Conservation (phyloP, 2,329 filamentous ascomycete species). For the Blastomyces gilchristii region DNA sequence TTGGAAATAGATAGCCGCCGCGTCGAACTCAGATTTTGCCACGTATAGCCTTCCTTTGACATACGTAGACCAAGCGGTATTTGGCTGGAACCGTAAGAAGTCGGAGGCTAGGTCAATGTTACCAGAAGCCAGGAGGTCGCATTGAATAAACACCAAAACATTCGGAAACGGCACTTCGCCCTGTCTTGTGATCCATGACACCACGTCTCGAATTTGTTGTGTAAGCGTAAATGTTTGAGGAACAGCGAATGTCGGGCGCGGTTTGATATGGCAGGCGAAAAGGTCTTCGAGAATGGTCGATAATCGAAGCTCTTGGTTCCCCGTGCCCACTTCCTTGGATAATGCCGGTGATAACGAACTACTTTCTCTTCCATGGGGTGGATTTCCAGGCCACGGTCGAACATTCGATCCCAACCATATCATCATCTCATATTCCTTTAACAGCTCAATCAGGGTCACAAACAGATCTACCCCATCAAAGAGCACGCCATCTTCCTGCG, state of each 20-base stretch:
- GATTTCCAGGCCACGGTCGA: conserved; percentile 26
- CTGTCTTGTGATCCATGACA: conserved; percentile 41
- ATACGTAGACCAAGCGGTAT: conserved; percentile 56
- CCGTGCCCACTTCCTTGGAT: conserved; percentile 10
- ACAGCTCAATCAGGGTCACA: conserved; percentile 55
- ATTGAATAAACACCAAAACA: conserved; percentile 56
- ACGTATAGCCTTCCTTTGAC: conserved; percentile 73
- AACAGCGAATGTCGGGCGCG: conserved; percentile 30
- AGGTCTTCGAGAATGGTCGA: conserved; percentile 36
- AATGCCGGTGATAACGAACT: conserved; percentile 23
- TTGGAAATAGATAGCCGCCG: conserved; percentile 66
- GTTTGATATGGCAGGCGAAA: conserved; percentile 36
- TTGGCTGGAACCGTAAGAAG: conserved; percentile 55
- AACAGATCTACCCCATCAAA: conserved; percentile 52
- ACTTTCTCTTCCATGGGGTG: conserved; percentile 14
- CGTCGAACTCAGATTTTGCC: conserved; percentile 59
- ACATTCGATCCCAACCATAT: conserved; percentile 50
- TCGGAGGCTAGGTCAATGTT: conserved; percentile 55
- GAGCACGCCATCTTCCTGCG: conserved; percentile 60
- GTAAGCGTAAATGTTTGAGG: conserved; percentile 36
- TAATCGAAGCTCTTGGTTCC: conserved; percentile 18
- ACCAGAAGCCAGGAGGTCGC: conserved; percentile 57
- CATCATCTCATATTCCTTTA: conserved; percentile 61
- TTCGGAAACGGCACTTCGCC: conserved; percentile 47
- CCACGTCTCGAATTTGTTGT: conserved; percentile 34